These are phyloP conservation scores for Paspalum vaginatum DNA, from an alignment of 176 grass and related monocot genomes.

Conservation along the genomic window DNA sequence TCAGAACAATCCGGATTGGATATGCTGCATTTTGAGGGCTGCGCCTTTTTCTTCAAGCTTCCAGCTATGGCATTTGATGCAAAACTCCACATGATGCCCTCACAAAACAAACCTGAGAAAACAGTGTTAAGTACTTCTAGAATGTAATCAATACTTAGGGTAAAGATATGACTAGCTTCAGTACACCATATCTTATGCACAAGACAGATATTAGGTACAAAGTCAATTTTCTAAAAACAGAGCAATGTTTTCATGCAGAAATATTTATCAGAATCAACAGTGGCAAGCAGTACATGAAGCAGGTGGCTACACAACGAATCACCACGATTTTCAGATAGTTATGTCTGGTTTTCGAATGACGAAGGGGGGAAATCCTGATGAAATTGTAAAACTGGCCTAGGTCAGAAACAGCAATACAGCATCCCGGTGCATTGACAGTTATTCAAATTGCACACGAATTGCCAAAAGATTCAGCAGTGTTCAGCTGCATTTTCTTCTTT, in stretches of 20 bases:
- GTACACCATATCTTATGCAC: not conserved
- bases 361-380: not conserved
- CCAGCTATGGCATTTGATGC: slow-evolving; percentile 66
- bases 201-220: not conserved
- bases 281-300: not conserved
- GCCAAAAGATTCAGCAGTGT: not conserved
- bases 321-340: not conserved
- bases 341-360: not conserved
- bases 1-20: slow-evolving; percentile 70
- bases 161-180: not conserved
- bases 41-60: slow-evolving; percentile 50
- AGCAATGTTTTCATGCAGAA: not conserved
- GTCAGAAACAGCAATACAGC: not conserved
- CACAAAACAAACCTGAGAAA: slow-evolving; percentile 24
- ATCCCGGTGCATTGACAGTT: slow-evolving; percentile 1
- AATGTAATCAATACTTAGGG: not conserved
- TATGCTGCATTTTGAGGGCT: slow-evolving; percentile 38
- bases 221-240: not conserved
- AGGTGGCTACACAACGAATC: not conserved
- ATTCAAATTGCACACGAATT: not conserved
- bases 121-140: not conserved
- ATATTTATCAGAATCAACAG: not conserved
- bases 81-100: slow-evolving; percentile 59
- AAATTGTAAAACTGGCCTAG: not conserved
- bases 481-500: not conserved